Percentiles rank a stretch among this genome's conserved stretches.
These are phyloP conservation scores for Hansenula lynferdii DNA, from an alignment of 1,139 yeast genomes.

Conservation along the genomic window DNA sequence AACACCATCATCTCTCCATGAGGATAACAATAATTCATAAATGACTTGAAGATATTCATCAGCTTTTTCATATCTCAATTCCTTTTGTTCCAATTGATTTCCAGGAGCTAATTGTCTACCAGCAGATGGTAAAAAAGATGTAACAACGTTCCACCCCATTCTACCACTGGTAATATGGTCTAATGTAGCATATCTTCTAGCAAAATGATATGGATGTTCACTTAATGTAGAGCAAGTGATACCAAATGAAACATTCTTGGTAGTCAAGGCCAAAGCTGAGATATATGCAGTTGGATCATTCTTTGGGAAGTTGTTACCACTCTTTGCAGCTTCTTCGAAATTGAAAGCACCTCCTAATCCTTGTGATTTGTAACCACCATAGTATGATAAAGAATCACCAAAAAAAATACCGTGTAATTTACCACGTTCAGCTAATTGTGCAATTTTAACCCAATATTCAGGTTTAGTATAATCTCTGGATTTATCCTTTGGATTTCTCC, in stretches of 20 bases:
- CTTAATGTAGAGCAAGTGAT: slow-evolving; percentile 40
- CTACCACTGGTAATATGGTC: slow-evolving; percentile 40
- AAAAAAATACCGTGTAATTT: slow-evolving; percentile 41
- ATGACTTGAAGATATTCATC: slow-evolving; percentile 36
- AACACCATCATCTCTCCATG: slow-evolving; percentile 42
- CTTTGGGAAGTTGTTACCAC: slow-evolving; percentile 42
- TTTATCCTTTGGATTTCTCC: slow-evolving; percentile 40
- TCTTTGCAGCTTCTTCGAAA: slow-evolving; percentile 32
- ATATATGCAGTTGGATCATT: slow-evolving; percentile 39
- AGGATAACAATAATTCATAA: slow-evolving; percentile 33
- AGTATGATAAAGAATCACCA: slow-evolving; percentile 44
- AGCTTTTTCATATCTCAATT: slow-evolving; percentile 34
- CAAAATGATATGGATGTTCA: slow-evolving; percentile 41
- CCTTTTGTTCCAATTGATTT: slow-evolving; percentile 32
- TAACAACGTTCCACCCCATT: slow-evolving; percentile 41
- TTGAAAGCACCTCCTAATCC: slow-evolving; percentile 30
- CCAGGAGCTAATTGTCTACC: slow-evolving; percentile 34
- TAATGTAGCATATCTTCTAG: slow-evolving; percentile 38
- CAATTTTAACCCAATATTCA: slow-evolving; percentile 42
- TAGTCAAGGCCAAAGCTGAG: slow-evolving; percentile 39
- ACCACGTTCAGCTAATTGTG: slow-evolving; percentile 40
- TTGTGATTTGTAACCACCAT: slow-evolving; percentile 34
- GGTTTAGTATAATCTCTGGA: slow-evolving; percentile 33
- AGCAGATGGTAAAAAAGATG: slow-evolving; percentile 37
- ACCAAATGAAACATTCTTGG: slow-evolving; percentile 36